Evolutionary conservation across 73 alveolate genomes (phyloP).

Genomic region (Paramecium sonneborni): DNA sequence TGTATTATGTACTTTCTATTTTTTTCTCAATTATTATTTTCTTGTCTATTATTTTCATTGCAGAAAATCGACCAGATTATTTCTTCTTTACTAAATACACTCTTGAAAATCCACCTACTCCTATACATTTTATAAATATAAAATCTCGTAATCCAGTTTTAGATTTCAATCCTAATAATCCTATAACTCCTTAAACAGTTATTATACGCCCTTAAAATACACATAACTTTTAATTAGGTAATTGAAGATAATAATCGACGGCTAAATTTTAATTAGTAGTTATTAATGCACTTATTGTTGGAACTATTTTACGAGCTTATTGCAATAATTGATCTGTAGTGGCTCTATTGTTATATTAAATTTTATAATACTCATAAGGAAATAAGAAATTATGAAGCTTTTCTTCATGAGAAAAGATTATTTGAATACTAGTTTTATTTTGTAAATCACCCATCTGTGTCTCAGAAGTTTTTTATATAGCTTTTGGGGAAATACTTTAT

Average conservation of each 20-base stretch:
- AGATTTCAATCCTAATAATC: neutral
- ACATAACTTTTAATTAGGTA: slow-evolving; percentile 32
- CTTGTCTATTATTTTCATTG: slow-evolving; percentile 82
- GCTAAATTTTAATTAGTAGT: slow-evolving; percentile 31
- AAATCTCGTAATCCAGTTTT: slow-evolving; percentile 25
- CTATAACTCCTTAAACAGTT: neutral
- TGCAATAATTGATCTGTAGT: neutral
- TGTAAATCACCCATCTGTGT: neutral
- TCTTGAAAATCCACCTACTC: slow-evolving; percentile 89
- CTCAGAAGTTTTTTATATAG: neutral
- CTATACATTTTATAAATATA: slow-evolving; percentile 78
- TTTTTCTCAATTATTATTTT: slow-evolving; percentile 69
- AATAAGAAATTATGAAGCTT: neutral
- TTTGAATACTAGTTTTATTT: neutral
- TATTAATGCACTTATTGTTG: neutral
- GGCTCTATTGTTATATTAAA: neutral
- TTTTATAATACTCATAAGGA: neutral
- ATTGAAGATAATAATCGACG: slow-evolving; percentile 49
- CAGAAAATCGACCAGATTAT: slow-evolving; percentile 83
- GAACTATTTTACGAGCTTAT: neutral
- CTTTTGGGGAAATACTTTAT: slow-evolving; percentile 15
- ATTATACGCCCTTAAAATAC: neutral
- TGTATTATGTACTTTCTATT: slow-evolving; percentile 61
- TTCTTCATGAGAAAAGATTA: neutral
- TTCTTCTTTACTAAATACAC: slow-evolving; percentile 80